Evolutionary conservation across 2,329 filamentous ascomycete species (phyloP), one percentile per base, ranked within the genome.

Genomic region (Botrytis cinerea): DNA sequence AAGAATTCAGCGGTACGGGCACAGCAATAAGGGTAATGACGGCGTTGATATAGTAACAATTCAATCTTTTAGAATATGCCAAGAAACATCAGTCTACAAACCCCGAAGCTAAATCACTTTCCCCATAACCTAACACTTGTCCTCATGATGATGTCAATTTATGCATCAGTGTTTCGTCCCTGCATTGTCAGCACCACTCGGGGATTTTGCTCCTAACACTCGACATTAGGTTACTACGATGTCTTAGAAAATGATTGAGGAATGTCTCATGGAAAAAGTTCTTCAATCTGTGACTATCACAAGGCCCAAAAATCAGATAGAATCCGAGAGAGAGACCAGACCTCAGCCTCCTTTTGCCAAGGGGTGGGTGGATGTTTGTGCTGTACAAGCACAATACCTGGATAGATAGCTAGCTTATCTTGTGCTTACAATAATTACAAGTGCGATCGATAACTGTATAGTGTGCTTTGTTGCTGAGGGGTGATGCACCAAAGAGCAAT

Each of bases 131-230:
- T 54, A 28, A 40, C 62, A 40, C 32, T 51, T 48, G 45, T 51
- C 22, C 22, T 32, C 63, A 38, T 46, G 14, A 32, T 64, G 57
- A 71, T 35, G 57, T 63, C n/a, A 22, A 48, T 63, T 40, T 18
- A 71, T 71, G 69, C 69, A 43, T 57, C 48, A 25, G 35, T 43
- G 35, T 38, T 57, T 28, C 32, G 66, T 59, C 66, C 66, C 66
- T 69, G 66, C 64, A 61, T 57, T 62, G 45, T 71, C 69, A 71
- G 69, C 69, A 71, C 59, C 54, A 62, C 16, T 40, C 25, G 38
- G 38, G 38, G 38, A 62, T 57, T 32, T 38, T n/a, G 48, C 16
- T 1, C 12, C 48, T 54, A 54, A 68, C 32, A 54, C 16, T 54
- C 25, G n/a, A 54, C 48, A 43, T 57, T 57, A 22, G 35, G 48